Evolutionary conservation across 176 grass and related monocot genomes (phyloP), one percentile per base, ranked within the genome.

Genomic region (Alloteropsis semialata): DNA sequence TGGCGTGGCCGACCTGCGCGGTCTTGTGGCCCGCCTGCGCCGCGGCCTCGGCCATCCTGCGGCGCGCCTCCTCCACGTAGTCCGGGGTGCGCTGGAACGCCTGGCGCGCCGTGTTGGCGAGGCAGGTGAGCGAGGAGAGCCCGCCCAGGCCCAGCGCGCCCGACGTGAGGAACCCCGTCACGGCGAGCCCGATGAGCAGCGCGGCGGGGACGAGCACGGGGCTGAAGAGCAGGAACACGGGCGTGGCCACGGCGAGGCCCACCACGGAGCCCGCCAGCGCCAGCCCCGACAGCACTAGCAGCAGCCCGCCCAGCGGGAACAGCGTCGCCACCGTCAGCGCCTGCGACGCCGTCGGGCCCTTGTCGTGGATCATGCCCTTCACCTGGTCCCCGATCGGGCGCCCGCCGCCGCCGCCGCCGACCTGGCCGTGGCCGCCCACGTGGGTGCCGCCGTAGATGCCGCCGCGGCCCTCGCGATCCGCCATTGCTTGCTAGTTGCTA

Each of bases 171-270:
- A 97, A 97, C 8, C 90, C 95, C 1, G 92, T 55, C 32, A 94
- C 90, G 9, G 95, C 95, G n/a, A 91, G 45, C 13, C 72, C 92
- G 78, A 92, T 84, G 61, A 94, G 84, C 18, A 97, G 88, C 70
- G 86, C 92, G 1, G 95, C 92, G 3, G 95, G 95, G 12, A 97
- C 92, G 45, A 97, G 84, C 22, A 92, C 81, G 0, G 95, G 90
- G 85, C 95, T 97, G 90, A 97, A 94, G 44, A 97, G 77, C 61
- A 97, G 90, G 87, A 97, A 91, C 77, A 97, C 68, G 14, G 95
- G 95, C 6, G 90, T 84, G 61, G 89, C 80, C 27, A 91, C 56
- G 21, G 84, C 83, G 9, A 97, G 92, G 7, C 92, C 95, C 24
- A 94, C 85, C 57, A 94, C 80, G 43, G 92, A 89, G 49, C 8